A percentile compares a stretch with the other conserved stretches of the same genome.
Conservation (phyloP, 768 basidiomycete genomes). For the Pisolithus sp. region DNA sequence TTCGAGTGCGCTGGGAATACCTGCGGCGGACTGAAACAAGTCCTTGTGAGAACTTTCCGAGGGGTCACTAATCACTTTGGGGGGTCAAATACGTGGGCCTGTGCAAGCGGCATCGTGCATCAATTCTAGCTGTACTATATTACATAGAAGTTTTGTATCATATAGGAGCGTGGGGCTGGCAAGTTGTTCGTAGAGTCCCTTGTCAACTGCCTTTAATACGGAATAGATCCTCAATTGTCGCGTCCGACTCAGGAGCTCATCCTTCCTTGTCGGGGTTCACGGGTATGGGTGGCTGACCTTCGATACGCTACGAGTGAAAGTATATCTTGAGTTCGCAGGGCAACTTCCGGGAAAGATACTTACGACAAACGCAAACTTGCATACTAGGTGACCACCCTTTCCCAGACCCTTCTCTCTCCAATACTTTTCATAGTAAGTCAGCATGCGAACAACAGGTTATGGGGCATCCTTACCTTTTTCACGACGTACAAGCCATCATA, state of each 20-base stretch:
- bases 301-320: constrained; percentile 15
- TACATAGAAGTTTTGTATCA: too few relatives aligned
- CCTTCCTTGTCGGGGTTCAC: constrained; percentile 14
- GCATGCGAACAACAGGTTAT: not conserved
- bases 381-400: constrained; percentile 65
- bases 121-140: too few relatives aligned
- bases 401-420: constrained; percentile 74
- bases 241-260: not conserved
- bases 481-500: constrained; percentile 87
- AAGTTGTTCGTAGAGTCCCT: too few relatives aligned
- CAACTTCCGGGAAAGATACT: constrained; percentile 8
- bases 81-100: too few relatives aligned
- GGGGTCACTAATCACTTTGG: too few relatives aligned
- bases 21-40: too few relatives aligned
- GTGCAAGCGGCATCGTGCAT: too few relatives aligned
- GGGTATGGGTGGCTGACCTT: constrained; percentile 17
- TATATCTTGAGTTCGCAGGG: not conserved
- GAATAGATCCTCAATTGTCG: not conserved
- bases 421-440: constrained; percentile 34
- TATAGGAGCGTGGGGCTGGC: too few relatives aligned
- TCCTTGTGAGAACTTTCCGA: too few relatives aligned
- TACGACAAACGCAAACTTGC: constrained; percentile 82
- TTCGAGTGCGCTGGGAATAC: too few relatives aligned
- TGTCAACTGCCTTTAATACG: too few relatives aligned
- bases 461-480: constrained; percentile 45